These are phyloP conservation scores for Heterobasidion occidentale DNA, from an alignment of 1,284 basidiomycete species.

Conservation along the genomic window DNA sequence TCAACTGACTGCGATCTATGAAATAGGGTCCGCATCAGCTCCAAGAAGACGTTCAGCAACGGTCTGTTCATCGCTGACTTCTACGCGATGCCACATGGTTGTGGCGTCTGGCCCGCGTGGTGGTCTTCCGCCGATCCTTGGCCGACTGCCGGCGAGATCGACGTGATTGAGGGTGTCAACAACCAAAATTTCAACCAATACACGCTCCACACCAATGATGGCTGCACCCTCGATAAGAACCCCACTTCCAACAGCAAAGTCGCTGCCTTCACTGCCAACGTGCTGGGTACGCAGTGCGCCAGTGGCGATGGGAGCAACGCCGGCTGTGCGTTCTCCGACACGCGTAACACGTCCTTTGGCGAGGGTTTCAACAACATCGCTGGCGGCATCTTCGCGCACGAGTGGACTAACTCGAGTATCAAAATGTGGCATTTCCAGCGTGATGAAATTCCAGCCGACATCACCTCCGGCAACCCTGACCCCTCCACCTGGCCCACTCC, in stretches of 20 bases:
- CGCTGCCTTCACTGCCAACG: conserved; percentile 21
- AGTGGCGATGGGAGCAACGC: conserved; percentile 41
- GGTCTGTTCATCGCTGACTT: conserved; percentile 82
- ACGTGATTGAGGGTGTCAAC: conserved; percentile 40
- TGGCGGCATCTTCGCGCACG: conserved; percentile 74
- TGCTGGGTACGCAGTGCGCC: conserved; percentile 37
- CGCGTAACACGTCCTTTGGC: conserved; percentile 52
- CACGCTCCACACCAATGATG: conserved; percentile 55
- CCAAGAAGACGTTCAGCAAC: conserved; percentile 54
- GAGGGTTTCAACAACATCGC: conserved; percentile 54
- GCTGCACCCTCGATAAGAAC: conserved; percentile 44
- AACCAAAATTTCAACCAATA: conserved; percentile 50
- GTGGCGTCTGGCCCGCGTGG: conserved; percentile 78
- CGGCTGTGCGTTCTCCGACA: conserved; percentile 62
- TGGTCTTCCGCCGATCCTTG: conserved; percentile 55
- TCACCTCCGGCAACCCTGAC: conserved; percentile 45
- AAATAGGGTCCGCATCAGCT: conserved; percentile 61
- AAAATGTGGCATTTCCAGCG: conserved; percentile 75
- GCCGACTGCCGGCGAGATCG: conserved; percentile 51
- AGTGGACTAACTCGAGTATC: conserved; percentile 64
- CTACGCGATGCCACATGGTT: conserved; percentile 69
- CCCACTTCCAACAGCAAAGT: conserved; percentile 16
- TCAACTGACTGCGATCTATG: neutral
- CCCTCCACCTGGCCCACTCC: conserved; percentile 66
- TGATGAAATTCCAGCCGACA: conserved; percentile 59